Evolutionary conservation across 805 yeast genomes (phyloP), one percentile per base, ranked within the genome.

Genomic region (Cyberlindnera petersonii): DNA sequence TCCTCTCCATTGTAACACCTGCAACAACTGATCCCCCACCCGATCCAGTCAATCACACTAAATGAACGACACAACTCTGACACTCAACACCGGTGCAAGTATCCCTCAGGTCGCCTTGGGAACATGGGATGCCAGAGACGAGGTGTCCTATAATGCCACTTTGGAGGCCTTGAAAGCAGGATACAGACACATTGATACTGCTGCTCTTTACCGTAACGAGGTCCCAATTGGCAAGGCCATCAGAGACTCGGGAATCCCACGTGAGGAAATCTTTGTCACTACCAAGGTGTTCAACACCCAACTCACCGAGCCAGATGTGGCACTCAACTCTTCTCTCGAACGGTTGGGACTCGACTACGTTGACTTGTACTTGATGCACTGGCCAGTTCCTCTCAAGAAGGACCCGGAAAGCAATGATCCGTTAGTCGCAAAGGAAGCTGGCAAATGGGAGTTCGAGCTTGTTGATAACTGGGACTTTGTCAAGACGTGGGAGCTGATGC

Each of bases 261-360:
- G 91, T 55, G 71, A 71, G 18, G 79, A 81, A 33, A 52, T 84
- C 24, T 84, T 79, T 52, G 63, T 84, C 49, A 81, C 88, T 47
- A 83, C 91, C 40, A 84, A 84, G 57, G 65, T 83, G 44, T 77
- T 81, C 77, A 62, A 69, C 42, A 62, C 74, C 11, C 43, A 45
- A 14, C 48, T 41, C 15, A 68, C 69, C 46, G 52, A 60, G 26
- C 79, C 79, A 9, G 73, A 56, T 32, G 63, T 56, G 18, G 82
- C 81, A 11, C 59, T 84, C 28, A 71, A 76, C 14, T 63, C 59
- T 23, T 79, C 89, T 8, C 66, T 86, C 54, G 52, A 69, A 46
- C 75, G 78, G 52, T 66, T 86, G 44, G 79, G 77, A 1, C 56
- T 84, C 48, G 93, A 82, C 34, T 86, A 86, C 53, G 81, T 86